Evolutionary conservation across 2,329 filamentous ascomycete species (phyloP).

Genomic region (Cercospora zeae-maydis): DNA sequence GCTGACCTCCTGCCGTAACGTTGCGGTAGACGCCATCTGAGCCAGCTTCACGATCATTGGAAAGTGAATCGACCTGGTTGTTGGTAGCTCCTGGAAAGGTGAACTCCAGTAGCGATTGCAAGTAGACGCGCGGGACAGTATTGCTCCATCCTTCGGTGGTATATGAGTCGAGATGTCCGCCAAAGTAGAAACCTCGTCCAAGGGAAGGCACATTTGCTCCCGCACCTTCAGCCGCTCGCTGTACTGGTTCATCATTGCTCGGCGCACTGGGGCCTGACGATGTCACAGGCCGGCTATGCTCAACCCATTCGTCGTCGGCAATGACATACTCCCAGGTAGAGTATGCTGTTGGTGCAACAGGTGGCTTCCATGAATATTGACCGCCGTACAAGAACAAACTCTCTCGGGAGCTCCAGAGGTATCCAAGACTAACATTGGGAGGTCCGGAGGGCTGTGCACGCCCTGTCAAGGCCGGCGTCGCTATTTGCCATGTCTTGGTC

Average conservation of each 20-base stretch:
- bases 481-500: constrained; percentile 67
- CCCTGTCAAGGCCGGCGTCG: constrained; percentile 59
- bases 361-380: constrained; percentile 64
- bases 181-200: constrained; percentile 74
- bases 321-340: constrained; percentile 71
- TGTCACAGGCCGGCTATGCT: constrained; percentile 59
- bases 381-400: constrained; percentile 72
- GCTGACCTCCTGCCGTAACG: constrained; percentile 67
- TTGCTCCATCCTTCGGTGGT: constrained; percentile 66
- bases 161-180: constrained; percentile 66
- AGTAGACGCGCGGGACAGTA: constrained; percentile 60
- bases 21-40: constrained; percentile 65
- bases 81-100: constrained; percentile 69
- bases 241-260: constrained; percentile 53
- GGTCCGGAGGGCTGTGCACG: constrained; percentile 64
- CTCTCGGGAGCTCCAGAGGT: constrained; percentile 69
- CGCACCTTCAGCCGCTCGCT: constrained; percentile 70
- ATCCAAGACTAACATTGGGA: constrained; percentile 68
- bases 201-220: constrained; percentile 66
- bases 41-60: constrained; percentile 54
- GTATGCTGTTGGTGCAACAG: constrained; percentile 54
- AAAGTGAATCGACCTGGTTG: constrained; percentile 56
- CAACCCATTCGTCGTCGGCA: constrained; percentile 55
- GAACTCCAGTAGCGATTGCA: constrained; percentile 72
- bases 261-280: constrained; percentile 62